Conservation (phyloP, 1,139 yeast species). For the Taphrina confusa region DNA sequence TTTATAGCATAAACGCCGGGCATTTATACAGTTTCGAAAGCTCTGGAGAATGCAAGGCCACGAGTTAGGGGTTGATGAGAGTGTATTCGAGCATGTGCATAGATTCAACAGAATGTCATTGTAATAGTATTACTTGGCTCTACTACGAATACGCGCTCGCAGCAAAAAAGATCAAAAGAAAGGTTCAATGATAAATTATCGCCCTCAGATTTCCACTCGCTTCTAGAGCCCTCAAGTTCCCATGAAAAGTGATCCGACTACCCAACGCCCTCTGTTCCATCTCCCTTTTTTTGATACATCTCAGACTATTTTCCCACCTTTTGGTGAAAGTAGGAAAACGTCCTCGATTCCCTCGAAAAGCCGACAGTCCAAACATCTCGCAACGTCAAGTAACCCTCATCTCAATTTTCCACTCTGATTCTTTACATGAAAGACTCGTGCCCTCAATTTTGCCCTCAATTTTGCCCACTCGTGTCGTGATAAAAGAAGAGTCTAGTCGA, state of each 20-base stretch:
- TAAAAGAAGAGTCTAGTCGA: conserved; percentile 7
- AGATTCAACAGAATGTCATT: too few species aligned
- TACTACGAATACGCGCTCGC: too few species aligned
- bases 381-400: neutral
- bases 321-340: too few species aligned
- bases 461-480: neutral
- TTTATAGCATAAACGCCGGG: too few species aligned
- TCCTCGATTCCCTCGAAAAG: conserved; percentile 1
- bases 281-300: neutral
- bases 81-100: too few species aligned
- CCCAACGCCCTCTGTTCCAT: conserved; percentile 8
- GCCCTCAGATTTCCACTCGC: neutral
- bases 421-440: neutral
- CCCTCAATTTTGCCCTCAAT: neutral
- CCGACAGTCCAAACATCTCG: neutral
- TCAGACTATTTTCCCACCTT: too few species aligned
- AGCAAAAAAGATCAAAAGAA: too few species aligned
- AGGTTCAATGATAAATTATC: too few species aligned
- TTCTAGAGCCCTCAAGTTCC: conserved; percentile 3
- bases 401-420: neutral
- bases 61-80: too few species aligned
- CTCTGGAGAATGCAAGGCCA: too few species aligned
- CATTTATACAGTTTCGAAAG: too few species aligned
- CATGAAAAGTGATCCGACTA: conserved; percentile 6
- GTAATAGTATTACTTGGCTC: too few species aligned